Conservation (phyloP, 768 basidiomycete species). For the Naganishia vaughanmartiniae region DNA sequence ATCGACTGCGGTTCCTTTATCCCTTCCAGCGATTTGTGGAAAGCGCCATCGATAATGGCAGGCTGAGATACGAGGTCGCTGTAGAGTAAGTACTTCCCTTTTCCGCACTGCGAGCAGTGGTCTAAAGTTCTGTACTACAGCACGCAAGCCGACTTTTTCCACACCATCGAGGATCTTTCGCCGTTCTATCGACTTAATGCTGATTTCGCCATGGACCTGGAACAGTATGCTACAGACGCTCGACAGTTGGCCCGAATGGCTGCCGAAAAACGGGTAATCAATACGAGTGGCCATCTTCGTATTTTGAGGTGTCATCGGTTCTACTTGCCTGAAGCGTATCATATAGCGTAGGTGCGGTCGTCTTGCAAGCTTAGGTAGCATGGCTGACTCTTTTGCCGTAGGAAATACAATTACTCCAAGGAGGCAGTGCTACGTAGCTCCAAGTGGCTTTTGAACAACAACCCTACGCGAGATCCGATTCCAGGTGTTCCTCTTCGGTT, state of each 20-base stretch:
- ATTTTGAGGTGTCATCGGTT: constrained; percentile 22
- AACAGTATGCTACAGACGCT: constrained; percentile 15
- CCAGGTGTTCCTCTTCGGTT: constrained; percentile 9
- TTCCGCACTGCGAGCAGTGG: too few relatives aligned
- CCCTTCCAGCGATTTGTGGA: constrained; percentile 24
- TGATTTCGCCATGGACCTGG: constrained; percentile 10
- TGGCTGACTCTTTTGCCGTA: background rate
- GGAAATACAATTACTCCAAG: constrained; percentile 24
- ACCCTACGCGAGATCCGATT: background rate
- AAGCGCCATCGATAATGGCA: constrained; percentile 6
- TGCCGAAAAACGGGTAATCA: constrained; percentile 7
- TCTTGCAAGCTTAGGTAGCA: background rate
- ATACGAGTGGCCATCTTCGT: constrained; percentile 15
- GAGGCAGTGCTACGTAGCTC: constrained; percentile 8
- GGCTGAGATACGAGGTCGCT: constrained; percentile 20
- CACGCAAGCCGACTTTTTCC: constrained; percentile 14
- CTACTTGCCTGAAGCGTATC: constrained; percentile 25
- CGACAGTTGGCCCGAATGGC: background rate
- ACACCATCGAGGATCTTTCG: constrained; percentile 27
- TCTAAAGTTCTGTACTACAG: background rate
- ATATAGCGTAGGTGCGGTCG: background rate
- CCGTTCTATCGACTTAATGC: constrained; percentile 11
- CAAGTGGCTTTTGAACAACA: constrained; percentile 8
- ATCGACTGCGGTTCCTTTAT: constrained; percentile 25
- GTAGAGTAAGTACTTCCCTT: constrained; percentile 18